Conservation (phyloP, 805 yeast species). For the Saturnispora dispora region DNA sequence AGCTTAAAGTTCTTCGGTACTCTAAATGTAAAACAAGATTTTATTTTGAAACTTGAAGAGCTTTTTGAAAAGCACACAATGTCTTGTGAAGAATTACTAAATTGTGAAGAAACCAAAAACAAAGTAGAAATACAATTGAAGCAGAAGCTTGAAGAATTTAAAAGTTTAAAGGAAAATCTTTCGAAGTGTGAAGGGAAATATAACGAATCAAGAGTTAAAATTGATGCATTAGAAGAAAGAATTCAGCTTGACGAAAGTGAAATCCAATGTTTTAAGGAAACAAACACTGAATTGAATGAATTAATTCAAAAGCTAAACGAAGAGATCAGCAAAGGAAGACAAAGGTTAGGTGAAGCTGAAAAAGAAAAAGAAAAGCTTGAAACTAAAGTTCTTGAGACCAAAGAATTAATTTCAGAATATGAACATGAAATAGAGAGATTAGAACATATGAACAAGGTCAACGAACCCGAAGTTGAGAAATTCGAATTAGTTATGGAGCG, state of each 20-base stretch:
- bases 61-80: background rate
- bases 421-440: background rate
- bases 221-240: background rate
- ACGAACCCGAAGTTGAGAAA: background rate
- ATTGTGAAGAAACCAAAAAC: background rate
- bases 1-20: background rate
- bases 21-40: background rate
- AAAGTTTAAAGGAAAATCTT: background rate
- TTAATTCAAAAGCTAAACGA: background rate
- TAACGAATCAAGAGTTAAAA: background rate
- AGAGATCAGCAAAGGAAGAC: background rate
- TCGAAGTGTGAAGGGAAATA: background rate
- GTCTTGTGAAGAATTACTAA: background rate
- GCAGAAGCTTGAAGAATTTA: background rate
- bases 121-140: background rate
- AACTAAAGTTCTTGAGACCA: background rate
- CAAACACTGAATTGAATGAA: background rate
- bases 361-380: background rate
- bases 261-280: background rate
- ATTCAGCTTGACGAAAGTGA: background rate
- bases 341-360: background rate
- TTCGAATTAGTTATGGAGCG: background rate
- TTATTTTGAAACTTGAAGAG: background rate
- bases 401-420: background rate
- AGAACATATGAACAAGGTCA: background rate